Evolutionary conservation across 2,329 filamentous ascomycete genomes (phyloP).

Genomic region (Fusarium coicis): DNA sequence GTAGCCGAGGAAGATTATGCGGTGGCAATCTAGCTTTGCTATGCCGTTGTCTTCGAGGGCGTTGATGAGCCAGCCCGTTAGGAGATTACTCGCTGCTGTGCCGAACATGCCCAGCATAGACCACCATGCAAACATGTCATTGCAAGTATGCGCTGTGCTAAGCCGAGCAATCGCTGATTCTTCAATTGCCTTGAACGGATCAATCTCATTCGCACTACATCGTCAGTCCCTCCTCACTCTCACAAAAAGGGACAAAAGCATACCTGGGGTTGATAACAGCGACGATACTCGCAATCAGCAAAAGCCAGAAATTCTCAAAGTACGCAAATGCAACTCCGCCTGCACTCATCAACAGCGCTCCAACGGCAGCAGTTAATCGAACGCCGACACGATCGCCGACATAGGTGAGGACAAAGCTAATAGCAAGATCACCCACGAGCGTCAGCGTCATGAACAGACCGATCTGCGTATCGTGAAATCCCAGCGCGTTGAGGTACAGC

Average conservation of each 20-base stretch:
- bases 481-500: conserved; percentile 35
- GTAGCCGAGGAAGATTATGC: conserved; percentile 33
- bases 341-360: conserved; percentile 31
- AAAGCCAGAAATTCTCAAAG: conserved; percentile 35
- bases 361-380: conserved; percentile 19
- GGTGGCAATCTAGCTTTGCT: conserved; percentile 17
- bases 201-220: conserved; percentile 38
- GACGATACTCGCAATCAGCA: conserved; percentile 30
- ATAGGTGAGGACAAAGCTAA: conserved; percentile 37
- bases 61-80: conserved; percentile 34
- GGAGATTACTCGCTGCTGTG: conserved; percentile 34
- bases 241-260: not conserved
- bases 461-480: conserved; percentile 31
- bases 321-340: conserved; percentile 30
- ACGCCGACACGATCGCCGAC: conserved; percentile 34
- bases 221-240: not conserved
- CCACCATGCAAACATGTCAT: conserved; percentile 41
- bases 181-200: conserved; percentile 40
- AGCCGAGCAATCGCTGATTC: conserved; percentile 37
- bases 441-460: conserved; percentile 40
- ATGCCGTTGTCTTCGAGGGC: conserved; percentile 17
- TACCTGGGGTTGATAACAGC: conserved; percentile 39
- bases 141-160: conserved; percentile 34
- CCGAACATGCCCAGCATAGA: conserved; percentile 41
- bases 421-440: conserved; percentile 37